A percentile compares a stretch with the other conserved stretches of the same genome.
Conservation (phyloP, 352 stramenopile genomes). For the Albugo laibachii region DNA sequence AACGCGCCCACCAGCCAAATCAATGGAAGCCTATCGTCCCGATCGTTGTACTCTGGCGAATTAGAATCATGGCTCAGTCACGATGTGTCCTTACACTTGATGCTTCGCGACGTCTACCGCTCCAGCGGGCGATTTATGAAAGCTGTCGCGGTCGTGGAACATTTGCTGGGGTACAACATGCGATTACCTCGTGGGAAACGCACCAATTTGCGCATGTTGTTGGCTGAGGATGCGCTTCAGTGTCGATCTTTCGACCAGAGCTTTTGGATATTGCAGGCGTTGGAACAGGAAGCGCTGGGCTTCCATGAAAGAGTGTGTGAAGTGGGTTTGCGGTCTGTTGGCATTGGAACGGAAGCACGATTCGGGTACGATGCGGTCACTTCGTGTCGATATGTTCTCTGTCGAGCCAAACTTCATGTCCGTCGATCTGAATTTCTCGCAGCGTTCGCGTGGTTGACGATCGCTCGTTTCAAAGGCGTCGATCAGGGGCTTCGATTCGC, state of each 20-base stretch:
- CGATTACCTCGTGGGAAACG: constrained; percentile 58
- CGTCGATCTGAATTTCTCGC: constrained; percentile 26
- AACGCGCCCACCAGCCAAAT: too few relatives aligned
- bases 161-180: constrained; percentile 50
- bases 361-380: constrained; percentile 72
- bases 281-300: constrained; percentile 49
- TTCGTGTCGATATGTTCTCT: constrained; percentile 44
- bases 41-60: constrained; percentile 37
- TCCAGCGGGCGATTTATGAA: constrained; percentile 61
- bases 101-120: constrained; percentile 58
- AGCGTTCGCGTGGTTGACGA: constrained; percentile 47
- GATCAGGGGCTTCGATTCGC: constrained; percentile 43
- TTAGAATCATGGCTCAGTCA: constrained; percentile 66
- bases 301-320: constrained; percentile 23
- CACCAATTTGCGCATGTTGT: constrained; percentile 52
- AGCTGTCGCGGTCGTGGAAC: constrained; percentile 54
- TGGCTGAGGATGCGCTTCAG: constrained; percentile 59
- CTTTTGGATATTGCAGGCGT: constrained; percentile 41
- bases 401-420: constrained; percentile 41
- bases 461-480: constrained; percentile 58
- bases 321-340: constrained; percentile 17
- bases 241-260: constrained; percentile 54
- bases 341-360: constrained; percentile 52
- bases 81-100: constrained; percentile 64
- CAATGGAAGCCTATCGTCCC: constrained; percentile 11